Evolutionary conservation across 345 rosid genomes (phyloP).

Genomic region (Nephelium lappaceum): DNA sequence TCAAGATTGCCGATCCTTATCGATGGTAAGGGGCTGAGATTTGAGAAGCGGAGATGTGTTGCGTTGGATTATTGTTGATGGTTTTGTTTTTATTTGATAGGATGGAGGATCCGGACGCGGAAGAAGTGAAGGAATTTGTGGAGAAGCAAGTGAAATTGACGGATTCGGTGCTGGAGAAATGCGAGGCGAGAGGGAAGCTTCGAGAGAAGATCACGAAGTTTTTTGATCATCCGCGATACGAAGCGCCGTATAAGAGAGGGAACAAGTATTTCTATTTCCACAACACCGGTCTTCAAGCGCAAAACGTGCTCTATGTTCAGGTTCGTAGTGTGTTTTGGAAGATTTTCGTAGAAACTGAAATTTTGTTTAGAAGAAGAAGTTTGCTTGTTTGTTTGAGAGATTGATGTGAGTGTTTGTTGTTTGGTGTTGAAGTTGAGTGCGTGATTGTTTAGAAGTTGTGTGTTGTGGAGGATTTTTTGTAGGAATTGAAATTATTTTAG

Average conservation of each 20-base stretch:
- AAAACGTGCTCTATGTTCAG: slow-evolving; percentile 77
- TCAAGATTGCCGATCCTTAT: slow-evolving; percentile 75
- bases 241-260: slow-evolving; percentile 65
- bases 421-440: too few relatives aligned
- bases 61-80: neutral
- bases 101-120: slow-evolving; percentile 92
- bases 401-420: neutral
- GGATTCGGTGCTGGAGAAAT: slow-evolving; percentile 57
- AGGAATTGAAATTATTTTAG: too few relatives aligned
- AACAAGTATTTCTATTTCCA: slow-evolving; percentile 78
- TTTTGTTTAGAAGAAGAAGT: neutral
- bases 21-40: slow-evolving; percentile 57
- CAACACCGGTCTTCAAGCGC: slow-evolving; percentile 89
- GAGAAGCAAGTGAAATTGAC: slow-evolving; percentile 68
- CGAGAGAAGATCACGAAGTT: slow-evolving; percentile 60
- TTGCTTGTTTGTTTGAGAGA: neutral
- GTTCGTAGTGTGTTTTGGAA: slow-evolving; percentile 19
- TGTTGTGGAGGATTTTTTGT: too few relatives aligned
- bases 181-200: slow-evolving; percentile 64
- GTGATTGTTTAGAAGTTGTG: too few relatives aligned
- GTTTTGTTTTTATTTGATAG: slow-evolving; percentile 32
- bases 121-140: slow-evolving; percentile 76
- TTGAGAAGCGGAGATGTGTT: neutral
- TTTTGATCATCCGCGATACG: slow-evolving; percentile 84
- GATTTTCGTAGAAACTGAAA: neutral